A percentile compares a stretch with the other conserved stretches of the same genome.
phyloP scores from a whole-genome alignment of 164 flowering plant species.

The Berberis vulgaris region DNA sequence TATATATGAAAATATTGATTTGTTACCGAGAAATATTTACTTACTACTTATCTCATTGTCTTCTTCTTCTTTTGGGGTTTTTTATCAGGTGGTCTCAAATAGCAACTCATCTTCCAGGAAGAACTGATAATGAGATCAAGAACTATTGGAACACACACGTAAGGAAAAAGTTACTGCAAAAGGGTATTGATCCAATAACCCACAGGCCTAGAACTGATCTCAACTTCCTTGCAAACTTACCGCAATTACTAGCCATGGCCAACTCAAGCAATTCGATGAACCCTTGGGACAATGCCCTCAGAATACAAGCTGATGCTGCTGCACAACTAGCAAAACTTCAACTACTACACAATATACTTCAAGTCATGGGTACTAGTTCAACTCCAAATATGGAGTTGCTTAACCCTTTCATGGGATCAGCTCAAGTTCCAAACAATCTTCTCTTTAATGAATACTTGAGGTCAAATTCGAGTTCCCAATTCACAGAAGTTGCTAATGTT shows the following conservation, averaged over 20 bases:
- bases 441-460: slow-evolving; percentile 5
- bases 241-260: slow-evolving; percentile 27
- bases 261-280: slow-evolving; percentile 20
- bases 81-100: slow-evolving; percentile 62
- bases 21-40: too few relatives aligned
- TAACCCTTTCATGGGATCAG: slow-evolving; percentile 10
- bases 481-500: slow-evolving; percentile 3
- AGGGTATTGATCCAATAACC: slow-evolving; percentile 64
- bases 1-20: too few relatives aligned
- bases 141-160: slow-evolving; percentile 70
- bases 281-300: slow-evolving; percentile 34
- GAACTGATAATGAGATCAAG: slow-evolving; percentile 71
- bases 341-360: slow-evolving; percentile 35
- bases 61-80: not conserved
- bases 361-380: slow-evolving; percentile 19
- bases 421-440: slow-evolving; percentile 1
- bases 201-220: slow-evolving; percentile 56
- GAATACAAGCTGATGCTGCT: slow-evolving; percentile 33
- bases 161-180: slow-evolving; percentile 49
- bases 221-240: slow-evolving; percentile 29
- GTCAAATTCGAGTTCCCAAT: slow-evolving; percentile 4
- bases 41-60: not conserved
- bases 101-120: slow-evolving; percentile 59
- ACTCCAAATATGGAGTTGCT: slow-evolving; percentile 15
- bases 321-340: slow-evolving; percentile 40